Base-by-base conservation (phyloP, 2,329 filamentous ascomycete species). In the Penicillium decumbens region DNA sequence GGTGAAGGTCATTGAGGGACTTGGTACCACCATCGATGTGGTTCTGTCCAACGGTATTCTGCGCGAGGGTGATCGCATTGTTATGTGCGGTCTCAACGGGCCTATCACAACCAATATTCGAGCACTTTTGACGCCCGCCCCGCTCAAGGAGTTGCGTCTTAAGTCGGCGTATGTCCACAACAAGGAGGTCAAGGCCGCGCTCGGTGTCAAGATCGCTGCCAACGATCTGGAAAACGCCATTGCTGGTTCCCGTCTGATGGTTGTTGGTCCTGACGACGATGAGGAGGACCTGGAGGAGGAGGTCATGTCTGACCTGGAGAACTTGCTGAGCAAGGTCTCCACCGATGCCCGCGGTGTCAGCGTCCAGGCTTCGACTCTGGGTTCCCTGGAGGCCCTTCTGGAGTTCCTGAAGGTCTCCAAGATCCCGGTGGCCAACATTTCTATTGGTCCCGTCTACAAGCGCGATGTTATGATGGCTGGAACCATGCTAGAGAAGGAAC, bases 141-240 rank as follows among this genome's bases (percentile, higher is more conserved):
- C 90, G 53, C 83, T 98, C 68, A 93, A 89, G 68, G 93, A 98
- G 71, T 74, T 98, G 57, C 90, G 95, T 70, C 82, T 98, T 64
- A 97, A 97, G 75, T 95, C 91, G 3, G 81, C 85, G 55, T 98
- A 98, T 65, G 92, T 98, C 27, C 95, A 98, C 78, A 96, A 98
- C 78, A 97, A 98, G 77, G 90, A 95, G 72, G 91, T 96, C 75
- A 98, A 96, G 79, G 93, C 95, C 18, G 90, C 93, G 7, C 82
- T 98, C 65, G 93, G 93, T 87, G 89, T 98, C 72, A 98, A 98
- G 82, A 97, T 98, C 67, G 90, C 90, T 56, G 93, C 92, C 39
- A 95, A 95, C 61, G 90, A 91, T 56, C 86, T 98, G 20, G 93
- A 98, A 71, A 86, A 89, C 54, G 93, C 95, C 60, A 97, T 98